A percentile compares a stretch with the other conserved stretches of the same genome.
These are phyloP conservation scores for Graphiopsis chlorocephala DNA, from an alignment of 2,329 filamentous ascomycete species.

Conservation along the genomic window DNA sequence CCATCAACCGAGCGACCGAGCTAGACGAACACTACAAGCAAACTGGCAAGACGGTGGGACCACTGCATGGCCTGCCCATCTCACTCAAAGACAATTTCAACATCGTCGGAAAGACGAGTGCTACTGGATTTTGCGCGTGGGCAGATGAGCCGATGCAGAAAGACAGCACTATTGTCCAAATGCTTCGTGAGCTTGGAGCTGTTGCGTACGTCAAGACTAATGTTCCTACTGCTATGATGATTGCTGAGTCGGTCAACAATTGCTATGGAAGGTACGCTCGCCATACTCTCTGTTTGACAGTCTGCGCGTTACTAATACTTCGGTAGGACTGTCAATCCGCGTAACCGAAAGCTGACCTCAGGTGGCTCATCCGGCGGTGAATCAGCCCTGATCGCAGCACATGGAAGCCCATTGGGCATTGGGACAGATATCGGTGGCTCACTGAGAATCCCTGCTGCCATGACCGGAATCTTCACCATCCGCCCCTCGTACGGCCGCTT, in stretches of 20 bases:
- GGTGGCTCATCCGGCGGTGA: conserved; percentile 69
- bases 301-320: neutral
- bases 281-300: neutral
- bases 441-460: conserved; percentile 56
- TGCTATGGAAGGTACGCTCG: conserved; percentile 53
- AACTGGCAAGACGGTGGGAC: conserved; percentile 53
- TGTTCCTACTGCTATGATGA: conserved; percentile 68
- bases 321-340: conserved; percentile 51
- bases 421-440: conserved; percentile 64
- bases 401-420: conserved; percentile 59
- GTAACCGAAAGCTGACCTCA: conserved; percentile 57
- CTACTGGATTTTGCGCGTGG: conserved; percentile 62
- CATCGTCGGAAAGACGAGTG: conserved; percentile 57
- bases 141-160: conserved; percentile 57
- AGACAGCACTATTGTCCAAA: conserved; percentile 57
- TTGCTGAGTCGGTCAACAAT: conserved; percentile 65
- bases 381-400: conserved; percentile 59
- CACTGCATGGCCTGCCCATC: conserved; percentile 65
- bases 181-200: conserved; percentile 60
- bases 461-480: conserved; percentile 57
- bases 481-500: conserved; percentile 59
- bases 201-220: conserved; percentile 71
- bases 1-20: conserved; percentile 50
- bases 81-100: conserved; percentile 72
- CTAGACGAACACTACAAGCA: conserved; percentile 51